Base-by-base conservation (phyloP, 2,329 filamentous ascomycete species). In the Diaporthe batatas region DNA sequence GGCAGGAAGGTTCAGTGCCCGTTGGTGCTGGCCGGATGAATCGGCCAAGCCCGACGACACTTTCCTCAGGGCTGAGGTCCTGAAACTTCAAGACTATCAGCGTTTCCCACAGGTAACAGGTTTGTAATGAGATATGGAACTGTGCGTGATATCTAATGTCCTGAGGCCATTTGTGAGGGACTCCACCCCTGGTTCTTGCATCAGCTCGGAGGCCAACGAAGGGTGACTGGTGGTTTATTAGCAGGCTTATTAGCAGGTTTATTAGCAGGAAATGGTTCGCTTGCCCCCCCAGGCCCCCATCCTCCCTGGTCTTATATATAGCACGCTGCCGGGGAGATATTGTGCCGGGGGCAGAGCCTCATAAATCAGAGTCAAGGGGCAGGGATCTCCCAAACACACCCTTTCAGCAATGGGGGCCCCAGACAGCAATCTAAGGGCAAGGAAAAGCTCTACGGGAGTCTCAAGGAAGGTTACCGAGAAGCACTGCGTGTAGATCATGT, bases 361-460 rank as follows among this genome's bases (percentile, higher is more conserved):
- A 53, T 53, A 67, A 67, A 67, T 44, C 16, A 21, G 47, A 39
- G 62, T 53, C 62, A 53, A 51, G 47, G 62, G 62, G 34, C 62
- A 67, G 62, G 62, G 62, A 39, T 67, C 29, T 67, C 44, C 62
- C 62, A 65, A 65, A 65, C 62, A 65, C 62, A 51, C 62, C 62
- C 29, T 65, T 51, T 42, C 62, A 36, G 44, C 62, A 8, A n/a
- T 7, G 29, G n/a, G 7, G 47, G 32, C 62, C 62, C 47, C 62
- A 21, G 47, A 18, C 32, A 39, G 32, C 39, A 49, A 49, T 39
- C 18, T 32, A 53, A 39, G 44, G 47, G 62, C 62, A 39, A 67
- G 62, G 47, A 23, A 67, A 67, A 67, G 62, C 62, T 67, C 36
- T 67, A 53, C 62, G 62, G 62, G 47, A 53, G 62, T 67, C 62